These are phyloP conservation scores for Linnemannia schmuckeri DNA, from an alignment of 192 early-diverging fungal genomes.

Conservation along the genomic window DNA sequence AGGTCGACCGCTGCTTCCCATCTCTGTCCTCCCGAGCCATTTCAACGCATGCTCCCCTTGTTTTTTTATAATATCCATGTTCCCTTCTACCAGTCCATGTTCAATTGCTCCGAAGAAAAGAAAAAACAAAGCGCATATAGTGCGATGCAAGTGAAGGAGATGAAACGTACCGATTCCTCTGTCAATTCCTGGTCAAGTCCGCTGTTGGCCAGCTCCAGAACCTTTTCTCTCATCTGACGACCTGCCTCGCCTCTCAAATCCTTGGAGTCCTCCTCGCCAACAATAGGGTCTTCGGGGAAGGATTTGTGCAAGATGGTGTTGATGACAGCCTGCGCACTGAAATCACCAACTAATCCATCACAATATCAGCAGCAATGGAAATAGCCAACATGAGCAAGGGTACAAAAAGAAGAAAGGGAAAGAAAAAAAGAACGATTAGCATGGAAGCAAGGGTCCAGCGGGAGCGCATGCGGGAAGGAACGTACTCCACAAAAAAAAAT, in stretches of 20 bases:
- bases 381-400: background rate
- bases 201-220: conserved; percentile 84
- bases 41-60: background rate
- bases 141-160: background rate
- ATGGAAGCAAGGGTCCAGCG: background rate
- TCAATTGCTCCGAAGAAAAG: background rate
- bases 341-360: conserved; percentile 85
- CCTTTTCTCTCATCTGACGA: conserved; percentile 76
- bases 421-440: background rate
- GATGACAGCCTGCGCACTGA: conserved; percentile 95
- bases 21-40: background rate
- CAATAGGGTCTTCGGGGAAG: conserved; percentile 92
- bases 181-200: conserved; percentile 69
- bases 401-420: background rate
- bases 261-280: conserved; percentile 95
- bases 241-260: conserved; percentile 83
- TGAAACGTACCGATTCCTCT: conserved; percentile 72
- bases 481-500: background rate
- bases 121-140: background rate
- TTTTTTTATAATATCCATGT: background rate
- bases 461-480: background rate
- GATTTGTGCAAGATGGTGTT: conserved; percentile 80
- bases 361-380: background rate
- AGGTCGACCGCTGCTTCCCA: background rate
- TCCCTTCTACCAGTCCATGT: background rate